Evolutionary conservation across 2,329 filamentous ascomycete species (phyloP).

Genomic region (Calonectria henricotiae): DNA sequence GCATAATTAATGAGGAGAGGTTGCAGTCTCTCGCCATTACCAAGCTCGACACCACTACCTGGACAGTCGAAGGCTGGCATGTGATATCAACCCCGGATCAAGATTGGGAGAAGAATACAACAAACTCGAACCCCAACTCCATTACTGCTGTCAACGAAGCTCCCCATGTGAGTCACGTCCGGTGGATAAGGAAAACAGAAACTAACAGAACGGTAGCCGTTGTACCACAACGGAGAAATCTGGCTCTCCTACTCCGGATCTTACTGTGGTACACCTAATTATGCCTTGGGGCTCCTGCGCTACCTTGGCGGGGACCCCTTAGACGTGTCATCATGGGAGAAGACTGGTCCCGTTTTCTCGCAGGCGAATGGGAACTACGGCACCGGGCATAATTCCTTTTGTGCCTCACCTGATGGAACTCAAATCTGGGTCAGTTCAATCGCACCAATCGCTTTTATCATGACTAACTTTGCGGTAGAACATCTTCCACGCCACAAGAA

Average conservation of each 20-base stretch:
- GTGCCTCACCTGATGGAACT: constrained; percentile 3
- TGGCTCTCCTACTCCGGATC: constrained; percentile 18
- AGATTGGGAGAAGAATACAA: constrained; percentile 16
- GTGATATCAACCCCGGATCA: constrained; percentile 5
- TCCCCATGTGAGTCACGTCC: not conserved
- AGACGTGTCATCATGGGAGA: not conserved
- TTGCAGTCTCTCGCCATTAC: constrained; percentile 13
- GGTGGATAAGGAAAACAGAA: not conserved
- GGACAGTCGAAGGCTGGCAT: constrained; percentile 15
- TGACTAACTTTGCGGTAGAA: not conserved
- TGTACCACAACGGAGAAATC: constrained; percentile 5
- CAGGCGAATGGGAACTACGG: constrained; percentile 13
- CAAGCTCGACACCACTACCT: constrained; percentile 3
- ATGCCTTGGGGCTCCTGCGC: not conserved
- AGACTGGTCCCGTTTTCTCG: not conserved
- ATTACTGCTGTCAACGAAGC: constrained; percentile 13
- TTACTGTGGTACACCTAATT: constrained; percentile 12
- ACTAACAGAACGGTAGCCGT: not conserved
- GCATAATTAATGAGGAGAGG: constrained; percentile 13
- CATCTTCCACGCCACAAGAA: constrained; percentile 1
- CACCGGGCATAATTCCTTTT: constrained; percentile 7
- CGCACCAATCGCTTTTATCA: too few relatives aligned
- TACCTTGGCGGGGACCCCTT: constrained; percentile 9
- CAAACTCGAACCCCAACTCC: not conserved
- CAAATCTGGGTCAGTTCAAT: constrained; percentile 10